A percentile compares a stretch with the other conserved stretches of the same genome.
phyloP scores from a whole-genome alignment of 148 eudicot genomes.

The Silene uniflora region DNA sequence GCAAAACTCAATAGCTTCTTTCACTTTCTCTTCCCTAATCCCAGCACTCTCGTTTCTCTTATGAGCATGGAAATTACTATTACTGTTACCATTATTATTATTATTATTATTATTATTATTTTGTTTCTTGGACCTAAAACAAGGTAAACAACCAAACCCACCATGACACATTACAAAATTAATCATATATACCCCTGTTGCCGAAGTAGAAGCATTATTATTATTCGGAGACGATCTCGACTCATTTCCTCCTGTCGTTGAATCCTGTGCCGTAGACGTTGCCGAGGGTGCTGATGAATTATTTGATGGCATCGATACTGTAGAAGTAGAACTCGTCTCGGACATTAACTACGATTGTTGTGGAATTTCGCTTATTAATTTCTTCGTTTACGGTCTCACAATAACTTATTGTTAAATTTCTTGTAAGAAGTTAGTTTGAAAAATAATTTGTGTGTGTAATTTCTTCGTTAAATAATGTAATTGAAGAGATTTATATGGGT shows the following conservation, averaged over 20 bases:
- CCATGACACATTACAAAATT: constrained; percentile 10
- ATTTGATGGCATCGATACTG: not conserved
- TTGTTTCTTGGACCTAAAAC: not conserved
- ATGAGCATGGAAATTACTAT: too few species aligned
- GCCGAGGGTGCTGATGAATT: not conserved
- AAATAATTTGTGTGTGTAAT: not conserved
- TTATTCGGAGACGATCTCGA: not conserved
- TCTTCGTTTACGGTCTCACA: not conserved
- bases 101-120: not conserved
- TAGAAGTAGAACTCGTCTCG: not conserved
- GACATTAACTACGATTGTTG: too few species aligned
- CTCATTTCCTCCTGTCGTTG: not conserved
- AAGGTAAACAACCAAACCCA: not conserved
- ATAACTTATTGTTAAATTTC: not conserved
- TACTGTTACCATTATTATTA: not conserved
- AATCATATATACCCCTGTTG: not conserved
- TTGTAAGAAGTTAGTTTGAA: not conserved
- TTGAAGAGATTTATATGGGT: not conserved
- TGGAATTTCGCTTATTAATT: too few species aligned
- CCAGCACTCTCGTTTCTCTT: not conserved
- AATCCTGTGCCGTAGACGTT: not conserved
- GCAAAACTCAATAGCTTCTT: constrained; percentile 11
- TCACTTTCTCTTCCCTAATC: constrained; percentile 2
- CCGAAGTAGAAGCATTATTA: not conserved
- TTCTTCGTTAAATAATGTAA: not conserved